Percentiles rank a stretch among this genome's conserved stretches.
phyloP scores from a whole-genome alignment of 192 early-diverging fungal species.

The Mortierella antarctica region DNA sequence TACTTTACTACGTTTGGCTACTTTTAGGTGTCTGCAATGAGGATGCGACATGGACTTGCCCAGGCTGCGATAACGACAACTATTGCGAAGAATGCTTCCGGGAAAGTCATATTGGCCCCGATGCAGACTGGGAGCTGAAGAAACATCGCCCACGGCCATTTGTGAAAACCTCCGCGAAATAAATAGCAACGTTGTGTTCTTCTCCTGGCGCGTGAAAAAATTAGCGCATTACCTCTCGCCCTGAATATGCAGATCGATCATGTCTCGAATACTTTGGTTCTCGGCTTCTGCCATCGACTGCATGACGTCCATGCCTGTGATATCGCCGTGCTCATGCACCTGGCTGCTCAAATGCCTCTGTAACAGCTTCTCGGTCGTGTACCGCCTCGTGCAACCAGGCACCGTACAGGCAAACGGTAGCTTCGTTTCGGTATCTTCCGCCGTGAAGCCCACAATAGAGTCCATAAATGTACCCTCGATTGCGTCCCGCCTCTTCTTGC shows the following conservation, averaged over 20 bases:
- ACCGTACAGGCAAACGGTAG: slow-evolving; percentile 28
- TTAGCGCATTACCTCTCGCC: neutral
- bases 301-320: slow-evolving; percentile 5
- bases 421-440: slow-evolving; percentile 5
- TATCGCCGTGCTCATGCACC: neutral
- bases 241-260: slow-evolving; percentile 47
- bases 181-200: neutral
- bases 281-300: slow-evolving; percentile 53
- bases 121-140: slow-evolving; percentile 55
- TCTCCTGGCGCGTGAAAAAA: neutral
- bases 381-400: slow-evolving; percentile 17
- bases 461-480: slow-evolving; percentile 10
- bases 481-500: slow-evolving; percentile 29
- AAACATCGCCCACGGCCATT: slow-evolving; percentile 49
- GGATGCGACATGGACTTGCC: slow-evolving; percentile 67
- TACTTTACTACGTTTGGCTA: neutral
- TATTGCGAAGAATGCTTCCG: slow-evolving; percentile 69
- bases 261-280: slow-evolving; percentile 49
- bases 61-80: slow-evolving; percentile 69
- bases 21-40: slow-evolving; percentile 67
- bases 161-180: slow-evolving; percentile 12
- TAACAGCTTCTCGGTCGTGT: slow-evolving; percentile 13
- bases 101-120: slow-evolving; percentile 59
- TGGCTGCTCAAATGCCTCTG: slow-evolving; percentile 23
- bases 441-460: slow-evolving; percentile 19